A percentile compares a stretch with the other conserved stretches of the same genome.
These are phyloP conservation scores for Singerocomus inundabilis DNA, from an alignment of 1,284 basidiomycete species.

Conservation along the genomic window DNA sequence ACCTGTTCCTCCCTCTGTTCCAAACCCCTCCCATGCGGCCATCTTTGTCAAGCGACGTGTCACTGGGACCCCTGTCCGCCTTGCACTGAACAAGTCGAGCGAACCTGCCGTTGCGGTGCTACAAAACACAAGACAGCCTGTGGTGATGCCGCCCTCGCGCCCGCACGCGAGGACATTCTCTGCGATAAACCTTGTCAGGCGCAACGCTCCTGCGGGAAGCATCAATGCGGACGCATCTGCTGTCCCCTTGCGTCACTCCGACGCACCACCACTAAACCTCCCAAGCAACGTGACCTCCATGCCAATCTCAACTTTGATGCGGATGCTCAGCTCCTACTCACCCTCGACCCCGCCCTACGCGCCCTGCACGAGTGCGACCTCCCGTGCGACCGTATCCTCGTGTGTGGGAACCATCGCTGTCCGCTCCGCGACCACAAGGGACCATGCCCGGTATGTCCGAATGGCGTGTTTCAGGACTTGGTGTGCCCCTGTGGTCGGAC, in stretches of 20 bases:
- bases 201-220: slow-evolving; percentile 75
- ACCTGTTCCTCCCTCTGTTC: slow-evolving; percentile 72
- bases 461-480: slow-evolving; percentile 88
- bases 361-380: slow-evolving; percentile 80
- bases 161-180: slow-evolving; percentile 53
- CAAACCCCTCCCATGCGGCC: slow-evolving; percentile 62
- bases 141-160: slow-evolving; percentile 27
- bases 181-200: slow-evolving; percentile 79
- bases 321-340: slow-evolving; percentile 25
- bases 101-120: slow-evolving; percentile 80
- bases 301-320: slow-evolving; percentile 17
- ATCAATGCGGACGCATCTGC: slow-evolving; percentile 80
- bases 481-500: slow-evolving; percentile 79
- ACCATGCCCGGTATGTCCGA: slow-evolving; percentile 75
- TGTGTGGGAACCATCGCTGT: slow-evolving; percentile 77
- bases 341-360: slow-evolving; percentile 51
- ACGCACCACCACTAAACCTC: slow-evolving; percentile 58
- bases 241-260: slow-evolving; percentile 80
- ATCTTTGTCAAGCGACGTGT: slow-evolving; percentile 63
- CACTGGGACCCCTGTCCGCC: slow-evolving; percentile 74
- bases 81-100: slow-evolving; percentile 62
- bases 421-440: slow-evolving; percentile 80
- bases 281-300: slow-evolving; percentile 41
- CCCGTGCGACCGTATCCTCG: slow-evolving; percentile 68
- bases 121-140: slow-evolving; percentile 56